Evolutionary conservation across 805 yeast species (phyloP), one percentile per base, ranked within the genome.

Genomic region (Spencermartinsiella europaea): DNA sequence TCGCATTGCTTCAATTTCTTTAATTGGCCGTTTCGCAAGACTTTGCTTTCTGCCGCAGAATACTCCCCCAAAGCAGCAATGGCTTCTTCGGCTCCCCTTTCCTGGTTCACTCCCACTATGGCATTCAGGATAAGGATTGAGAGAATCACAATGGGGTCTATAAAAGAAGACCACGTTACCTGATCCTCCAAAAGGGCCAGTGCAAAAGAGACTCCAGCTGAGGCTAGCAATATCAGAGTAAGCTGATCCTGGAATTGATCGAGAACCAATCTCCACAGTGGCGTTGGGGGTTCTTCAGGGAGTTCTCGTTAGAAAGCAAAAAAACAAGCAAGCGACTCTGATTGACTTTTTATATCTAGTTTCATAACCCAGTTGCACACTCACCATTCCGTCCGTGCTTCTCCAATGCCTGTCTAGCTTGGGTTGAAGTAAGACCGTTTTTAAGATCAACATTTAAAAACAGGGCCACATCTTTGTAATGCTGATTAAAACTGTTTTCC

Each of bases 91-190:
- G 95, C 86, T 58, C 97, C 76, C 60, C 86, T 86, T 65, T 91
- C 99, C 67, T 91, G 99, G 31, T 91, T 87, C 66, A 91, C 91
- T 0, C 99, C 99, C 31, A 91, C 98, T 1, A 90, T 78, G 5
- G 91, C 96, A 33, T 2, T 55, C 66, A 91, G 96, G 54, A 91
- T 89, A 40, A 85, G 58, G 44, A 91, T 86, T 2, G 97, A 96
- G 49, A 89, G 71, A 0, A 96, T 81, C 55, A 91, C 22, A 61
- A 55, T 7, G 62, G 56, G 35, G 67, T 69, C 49, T 60, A 44
- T n/a, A 66, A 68, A 46, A 59, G 57, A 47, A 59, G 70, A 47
- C 66, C 71, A 42, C 60, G 57, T 90, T 52, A 90, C 80, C 14
- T 89, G 71, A 62, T 90, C 98, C 62, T 91, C 96, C 27, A 82